Percentiles rank a stretch among this genome's conserved stretches.
phyloP scores from a whole-genome alignment of 73 alveolate genomes.

The Effrenium voratum region DNA sequence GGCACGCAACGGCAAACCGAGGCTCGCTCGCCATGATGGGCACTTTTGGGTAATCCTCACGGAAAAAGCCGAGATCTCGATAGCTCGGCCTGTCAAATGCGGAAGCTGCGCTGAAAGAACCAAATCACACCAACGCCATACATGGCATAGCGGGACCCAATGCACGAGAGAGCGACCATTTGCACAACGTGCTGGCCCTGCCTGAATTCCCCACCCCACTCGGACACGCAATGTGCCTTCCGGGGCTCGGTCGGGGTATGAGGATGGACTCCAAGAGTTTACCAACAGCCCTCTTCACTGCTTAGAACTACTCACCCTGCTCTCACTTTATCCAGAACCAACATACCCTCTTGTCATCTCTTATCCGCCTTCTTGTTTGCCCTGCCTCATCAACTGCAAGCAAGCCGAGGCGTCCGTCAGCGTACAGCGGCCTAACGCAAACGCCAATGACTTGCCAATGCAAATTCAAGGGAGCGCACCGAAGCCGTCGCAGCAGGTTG shows the following conservation, averaged over 20 bases:
- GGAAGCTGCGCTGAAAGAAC: neutral
- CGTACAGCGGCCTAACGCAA: neutral
- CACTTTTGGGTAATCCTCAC: conserved; percentile 53
- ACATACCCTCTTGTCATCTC: neutral
- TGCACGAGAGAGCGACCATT: no score
- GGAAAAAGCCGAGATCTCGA: conserved; percentile 49
- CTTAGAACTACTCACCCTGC: neutral
- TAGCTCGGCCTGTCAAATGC: conserved; percentile 4
- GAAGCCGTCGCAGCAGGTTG: neutral
- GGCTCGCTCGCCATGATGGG: conserved; percentile 58
- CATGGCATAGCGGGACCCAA: no score
- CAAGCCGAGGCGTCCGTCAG: neutral
- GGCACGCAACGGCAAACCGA: neutral
- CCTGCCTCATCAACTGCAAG: conserved; percentile 56
- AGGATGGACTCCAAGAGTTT: neutral
- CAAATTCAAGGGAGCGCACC: neutral
- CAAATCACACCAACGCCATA: no score
- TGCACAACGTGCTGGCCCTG: conserved; percentile 94
- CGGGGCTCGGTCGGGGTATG: neutral
- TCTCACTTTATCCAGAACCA: neutral
- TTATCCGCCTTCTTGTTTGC: neutral
- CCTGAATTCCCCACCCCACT: conserved; percentile 98
- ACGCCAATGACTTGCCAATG: neutral
- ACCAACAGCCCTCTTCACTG: no score
- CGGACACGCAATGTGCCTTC: conserved; percentile 81